phyloP scores from a whole-genome alignment of 2,329 filamentous ascomycete species.

The Aspergillus brasiliensis region DNA sequence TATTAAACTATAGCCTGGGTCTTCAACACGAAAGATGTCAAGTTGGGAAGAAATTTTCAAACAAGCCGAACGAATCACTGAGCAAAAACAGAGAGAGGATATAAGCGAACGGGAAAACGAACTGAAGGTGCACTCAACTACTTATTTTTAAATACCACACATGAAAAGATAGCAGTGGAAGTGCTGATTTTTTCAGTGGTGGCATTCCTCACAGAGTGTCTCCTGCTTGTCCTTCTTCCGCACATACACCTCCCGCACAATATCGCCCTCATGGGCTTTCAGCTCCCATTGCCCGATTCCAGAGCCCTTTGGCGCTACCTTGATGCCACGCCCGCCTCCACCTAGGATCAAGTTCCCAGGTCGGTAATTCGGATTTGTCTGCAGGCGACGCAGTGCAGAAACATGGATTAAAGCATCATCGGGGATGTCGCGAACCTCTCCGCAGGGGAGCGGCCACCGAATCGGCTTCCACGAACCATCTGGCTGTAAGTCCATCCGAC shows the following conservation, averaged over 20 bases:
- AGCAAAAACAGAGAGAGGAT: too few species aligned
- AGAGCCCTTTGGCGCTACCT: slow-evolving; percentile 60
- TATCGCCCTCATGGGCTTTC: slow-evolving; percentile 64
- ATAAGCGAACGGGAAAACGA: too few species aligned
- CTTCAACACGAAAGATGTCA: too few species aligned
- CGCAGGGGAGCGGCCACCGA: slow-evolving; percentile 75
- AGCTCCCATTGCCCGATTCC: slow-evolving; percentile 75
- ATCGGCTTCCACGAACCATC: slow-evolving; percentile 80
- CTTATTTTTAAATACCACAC: too few species aligned
- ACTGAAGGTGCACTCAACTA: too few species aligned
- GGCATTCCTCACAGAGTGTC: slow-evolving; percentile 31
- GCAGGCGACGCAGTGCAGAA: slow-evolving; percentile 73
- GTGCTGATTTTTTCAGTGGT: background rate
- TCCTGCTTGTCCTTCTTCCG: slow-evolving; percentile 42
- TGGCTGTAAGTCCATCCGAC: slow-evolving; percentile 72
- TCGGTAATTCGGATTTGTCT: slow-evolving; percentile 63
- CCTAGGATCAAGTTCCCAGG: slow-evolving; percentile 80
- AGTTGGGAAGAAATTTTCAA: too few species aligned
- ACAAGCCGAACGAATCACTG: too few species aligned
- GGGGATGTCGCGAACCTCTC: slow-evolving; percentile 77
- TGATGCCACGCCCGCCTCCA: slow-evolving; percentile 71
- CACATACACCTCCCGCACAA: slow-evolving; percentile 69
- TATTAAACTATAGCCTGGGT: too few species aligned
- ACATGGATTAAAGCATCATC: slow-evolving; percentile 69
- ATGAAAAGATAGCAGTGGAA: background rate